Conservation (phyloP, 371 early-diverging fungal genomes). For the Rhizopus delemar region DNA sequence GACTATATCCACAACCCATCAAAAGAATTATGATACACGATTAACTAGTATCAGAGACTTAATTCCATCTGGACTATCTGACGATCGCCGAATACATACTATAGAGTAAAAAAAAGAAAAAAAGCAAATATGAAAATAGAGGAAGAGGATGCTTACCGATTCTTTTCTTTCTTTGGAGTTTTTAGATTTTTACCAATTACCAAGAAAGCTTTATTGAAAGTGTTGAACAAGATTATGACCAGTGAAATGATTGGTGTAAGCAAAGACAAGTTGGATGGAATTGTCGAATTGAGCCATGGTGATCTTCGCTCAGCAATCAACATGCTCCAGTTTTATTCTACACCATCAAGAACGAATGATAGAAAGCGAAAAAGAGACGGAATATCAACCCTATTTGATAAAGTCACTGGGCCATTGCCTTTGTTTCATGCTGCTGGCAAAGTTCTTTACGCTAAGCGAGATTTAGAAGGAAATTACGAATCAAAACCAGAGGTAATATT, state of each 20-base stretch:
- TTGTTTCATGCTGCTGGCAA: conserved; percentile 51
- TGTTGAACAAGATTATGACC: conserved; percentile 10
- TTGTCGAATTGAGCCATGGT: conserved; percentile 32
- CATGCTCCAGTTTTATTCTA: conserved; percentile 35
- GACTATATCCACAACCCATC: background rate
- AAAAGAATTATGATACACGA: background rate
- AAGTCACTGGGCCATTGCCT: conserved; percentile 17
- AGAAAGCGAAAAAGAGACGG: background rate
- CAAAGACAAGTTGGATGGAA: conserved; percentile 11
- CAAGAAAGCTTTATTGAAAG: conserved; percentile 15
- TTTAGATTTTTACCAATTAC: conserved; percentile 36
- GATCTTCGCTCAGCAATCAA: conserved; percentile 48
- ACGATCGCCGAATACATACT: background rate
- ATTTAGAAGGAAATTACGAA: conserved; percentile 23
- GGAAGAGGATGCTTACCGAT: too few relatives aligned
- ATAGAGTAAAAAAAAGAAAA: conserved; percentile 9
- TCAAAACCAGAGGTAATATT: conserved; percentile 31
- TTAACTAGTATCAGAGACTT: conserved; percentile 7
- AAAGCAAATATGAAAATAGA: conserved; percentile 7
- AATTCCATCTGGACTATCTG: conserved; percentile 7
- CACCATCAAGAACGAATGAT: background rate
- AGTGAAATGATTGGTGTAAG: conserved; percentile 8
- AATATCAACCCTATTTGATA: conserved; percentile 1
- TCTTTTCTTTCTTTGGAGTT: background rate
- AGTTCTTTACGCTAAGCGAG: conserved; percentile 41